These are phyloP conservation scores for Clonostachys solani DNA, from an alignment of 2,329 filamentous ascomycete species.

Conservation along the genomic window DNA sequence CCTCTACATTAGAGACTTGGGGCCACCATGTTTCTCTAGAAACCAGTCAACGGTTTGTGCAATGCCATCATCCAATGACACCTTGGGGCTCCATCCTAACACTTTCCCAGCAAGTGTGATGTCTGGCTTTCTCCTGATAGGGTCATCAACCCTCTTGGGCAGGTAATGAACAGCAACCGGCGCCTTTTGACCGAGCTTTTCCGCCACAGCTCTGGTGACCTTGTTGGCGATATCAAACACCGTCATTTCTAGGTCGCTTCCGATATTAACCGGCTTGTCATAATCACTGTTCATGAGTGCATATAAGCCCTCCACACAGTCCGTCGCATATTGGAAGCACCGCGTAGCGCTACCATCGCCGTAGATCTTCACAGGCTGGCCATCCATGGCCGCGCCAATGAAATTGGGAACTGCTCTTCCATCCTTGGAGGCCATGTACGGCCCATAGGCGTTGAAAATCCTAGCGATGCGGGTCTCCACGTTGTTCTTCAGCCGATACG, in stretches of 20 bases:
- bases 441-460: conserved; percentile 9
- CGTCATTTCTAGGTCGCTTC: conserved; percentile 4
- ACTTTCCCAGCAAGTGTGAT: conserved; percentile 3
- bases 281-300: conserved; percentile 6
- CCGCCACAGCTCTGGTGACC: conserved; percentile 3
- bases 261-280: conserved; percentile 5
- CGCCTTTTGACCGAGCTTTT: conserved; percentile 2
- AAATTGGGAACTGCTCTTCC: conserved; percentile 8
- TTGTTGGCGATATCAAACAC: conserved; percentile 5
- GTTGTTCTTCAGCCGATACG: conserved; percentile 10
- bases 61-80: conserved; percentile 5
- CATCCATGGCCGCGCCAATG: conserved; percentile 5
- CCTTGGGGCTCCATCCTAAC: conserved; percentile 4
- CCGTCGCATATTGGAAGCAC: conserved; percentile 6
- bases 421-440: conserved; percentile 5
- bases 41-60: conserved; percentile 6
- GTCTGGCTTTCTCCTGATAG: conserved; percentile 5
- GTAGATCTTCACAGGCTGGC: conserved; percentile 3
- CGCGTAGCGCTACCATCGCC: conserved; percentile 5
- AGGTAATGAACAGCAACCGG: conserved; percentile 1
- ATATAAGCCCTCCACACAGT: conserved; percentile 3
- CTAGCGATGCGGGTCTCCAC: conserved; percentile 12
- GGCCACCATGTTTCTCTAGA: background rate
- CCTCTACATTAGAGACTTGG: no score
- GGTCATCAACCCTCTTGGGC: conserved; percentile 6